Conservation (phyloP, 2,329 filamentous ascomycete species). For the Tolypocladium ophioglossoides region DNA sequence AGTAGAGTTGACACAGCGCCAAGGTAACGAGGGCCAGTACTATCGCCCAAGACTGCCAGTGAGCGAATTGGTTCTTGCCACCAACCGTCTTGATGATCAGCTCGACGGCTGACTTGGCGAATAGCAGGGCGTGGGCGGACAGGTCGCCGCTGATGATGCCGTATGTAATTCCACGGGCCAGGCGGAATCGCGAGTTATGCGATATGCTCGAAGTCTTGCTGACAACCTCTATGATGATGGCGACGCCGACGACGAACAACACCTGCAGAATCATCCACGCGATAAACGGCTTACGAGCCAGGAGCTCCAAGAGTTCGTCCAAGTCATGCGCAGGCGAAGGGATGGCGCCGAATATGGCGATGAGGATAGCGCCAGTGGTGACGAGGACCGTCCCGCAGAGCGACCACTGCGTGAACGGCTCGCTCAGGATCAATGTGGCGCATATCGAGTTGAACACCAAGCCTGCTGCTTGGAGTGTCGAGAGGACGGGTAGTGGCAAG, state of each 20-base stretch:
- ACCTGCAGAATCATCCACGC: constrained; percentile 80
- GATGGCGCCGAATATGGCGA: constrained; percentile 89
- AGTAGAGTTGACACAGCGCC: constrained; percentile 87
- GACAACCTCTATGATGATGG: constrained; percentile 49
- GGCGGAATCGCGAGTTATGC: constrained; percentile 56
- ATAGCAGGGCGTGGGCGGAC: constrained; percentile 83
- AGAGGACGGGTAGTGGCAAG: constrained; percentile 84
- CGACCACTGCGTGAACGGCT: constrained; percentile 93
- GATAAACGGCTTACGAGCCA: constrained; percentile 67
- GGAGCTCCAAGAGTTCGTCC: constrained; percentile 65
- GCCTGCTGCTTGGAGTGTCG: constrained; percentile 88
- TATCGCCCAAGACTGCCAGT: constrained; percentile 92
- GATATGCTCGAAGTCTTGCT: constrained; percentile 40
- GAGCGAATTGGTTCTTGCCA: constrained; percentile 82
- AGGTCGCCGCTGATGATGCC: constrained; percentile 85
- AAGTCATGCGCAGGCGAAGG: constrained; percentile 86
- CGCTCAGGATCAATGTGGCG: constrained; percentile 81
- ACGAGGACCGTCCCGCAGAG: constrained; percentile 82
- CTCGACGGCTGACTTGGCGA: constrained; percentile 95
- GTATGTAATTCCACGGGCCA: constrained; percentile 76
- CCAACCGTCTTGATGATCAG: constrained; percentile 80
- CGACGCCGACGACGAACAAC: constrained; percentile 59
- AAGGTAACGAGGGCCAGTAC: constrained; percentile 70
- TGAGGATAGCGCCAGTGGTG: constrained; percentile 77
- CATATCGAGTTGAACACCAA: constrained; percentile 98